These are phyloP conservation scores for Sporothrix euskadiensis DNA, from an alignment of 2,329 filamentous ascomycete genomes.

Conservation along the genomic window DNA sequence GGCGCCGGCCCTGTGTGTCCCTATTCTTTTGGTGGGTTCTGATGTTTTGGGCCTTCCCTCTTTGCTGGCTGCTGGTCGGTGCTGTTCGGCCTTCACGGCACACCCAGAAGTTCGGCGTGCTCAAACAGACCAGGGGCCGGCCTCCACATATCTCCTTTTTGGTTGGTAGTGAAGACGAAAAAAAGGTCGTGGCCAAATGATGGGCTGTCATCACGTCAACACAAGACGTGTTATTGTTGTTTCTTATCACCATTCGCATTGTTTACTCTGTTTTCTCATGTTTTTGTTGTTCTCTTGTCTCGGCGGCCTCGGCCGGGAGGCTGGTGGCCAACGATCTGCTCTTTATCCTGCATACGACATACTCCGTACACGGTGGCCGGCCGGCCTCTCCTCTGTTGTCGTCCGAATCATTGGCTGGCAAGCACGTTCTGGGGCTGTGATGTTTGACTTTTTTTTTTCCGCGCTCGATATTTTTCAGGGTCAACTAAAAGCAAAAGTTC, in stretches of 20 bases:
- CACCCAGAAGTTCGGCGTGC: constrained; percentile 19
- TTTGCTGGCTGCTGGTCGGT: background rate
- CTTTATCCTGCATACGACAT: background rate
- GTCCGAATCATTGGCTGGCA: constrained; percentile 5
- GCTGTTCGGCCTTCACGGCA: constrained; percentile 1
- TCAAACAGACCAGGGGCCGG: constrained; percentile 20
- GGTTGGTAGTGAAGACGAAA: background rate
- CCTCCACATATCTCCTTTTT: background rate
- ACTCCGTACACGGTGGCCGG: background rate
- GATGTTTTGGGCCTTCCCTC: too few species aligned
- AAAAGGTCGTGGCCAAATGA: background rate
- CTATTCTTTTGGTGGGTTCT: background rate
- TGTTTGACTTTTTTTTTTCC: background rate
- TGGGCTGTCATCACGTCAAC: constrained; percentile 3
- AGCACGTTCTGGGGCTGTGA: background rate
- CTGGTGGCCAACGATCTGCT: constrained; percentile 10
- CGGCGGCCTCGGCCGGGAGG: constrained; percentile 1
- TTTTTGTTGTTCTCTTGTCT: constrained; percentile 1
- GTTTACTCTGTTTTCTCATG: background rate
- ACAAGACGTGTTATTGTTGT: background rate
- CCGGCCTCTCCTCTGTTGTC: background rate
- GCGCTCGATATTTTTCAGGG: background rate
- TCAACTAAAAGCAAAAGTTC: background rate
- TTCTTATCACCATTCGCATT: background rate
- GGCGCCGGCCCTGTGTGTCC: background rate